Evolutionary conservation across 441 rosid genomes (phyloP), one percentile per base, ranked within the genome.

Genomic region (Bruguiera hainesii): DNA sequence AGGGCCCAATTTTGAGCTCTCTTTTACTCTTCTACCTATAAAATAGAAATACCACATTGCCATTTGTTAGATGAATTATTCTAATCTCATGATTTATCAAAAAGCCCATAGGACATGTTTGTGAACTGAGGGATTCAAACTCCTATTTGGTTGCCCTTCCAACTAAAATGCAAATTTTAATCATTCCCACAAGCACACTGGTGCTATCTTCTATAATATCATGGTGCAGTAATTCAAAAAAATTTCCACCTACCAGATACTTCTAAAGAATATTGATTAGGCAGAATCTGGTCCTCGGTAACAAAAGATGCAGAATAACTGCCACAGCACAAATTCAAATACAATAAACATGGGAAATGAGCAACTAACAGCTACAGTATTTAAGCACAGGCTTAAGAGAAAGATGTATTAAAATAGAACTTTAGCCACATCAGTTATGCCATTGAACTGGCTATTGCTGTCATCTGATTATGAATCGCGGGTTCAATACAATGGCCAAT

Each of bases 241-340:
- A 52, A 20, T 66, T 63, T 18, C 69, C 35, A 31, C 69, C 58
- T 85, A 89, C 98, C 98, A n/a, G 82, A 80, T 49, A 88, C 59
- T 66, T 83, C 84, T 51, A 91, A 73, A 74, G 86, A 87, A 76
- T 93, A 91, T 66, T 88, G 90, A n/a, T 78, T 85, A 19, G 93
- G 63, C 46, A 90, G 90, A 80, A 93, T 78, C 71, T 87, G 91
- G 69, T 84, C 74, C 76, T 80, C 78, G 58, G 91, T 81, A 66
- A 90, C 91, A 66, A 89, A 65, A 23, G 98, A 89, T 33, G 84
- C 89, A 21, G 93, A 89, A 78, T 90, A 90, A 83, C 98, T 93
- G 83, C 70, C 73, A 67, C 21, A 51, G 56, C 23, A 66, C 65
- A 75, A 75, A 72, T 13, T 60, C 58, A 25, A 73, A 65, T 56